These are phyloP conservation scores for Pascua sp. DNA, from an alignment of 1,284 basidiomycete genomes.

Conservation along the genomic window DNA sequence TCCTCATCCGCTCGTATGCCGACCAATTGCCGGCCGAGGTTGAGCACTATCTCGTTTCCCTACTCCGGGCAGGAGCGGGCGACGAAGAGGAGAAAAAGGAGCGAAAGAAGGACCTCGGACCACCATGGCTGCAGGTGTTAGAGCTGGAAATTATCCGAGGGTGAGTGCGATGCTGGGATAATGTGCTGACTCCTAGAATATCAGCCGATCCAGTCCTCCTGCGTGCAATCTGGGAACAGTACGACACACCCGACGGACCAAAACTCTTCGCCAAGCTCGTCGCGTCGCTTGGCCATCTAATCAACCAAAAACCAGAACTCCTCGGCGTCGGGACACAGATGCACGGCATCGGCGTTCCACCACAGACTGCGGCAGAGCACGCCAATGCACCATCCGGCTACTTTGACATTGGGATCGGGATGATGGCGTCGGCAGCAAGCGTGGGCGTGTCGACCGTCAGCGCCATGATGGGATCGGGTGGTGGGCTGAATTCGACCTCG, in stretches of 20 bases:
- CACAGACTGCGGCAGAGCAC: constrained; percentile 10
- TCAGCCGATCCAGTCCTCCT: constrained; percentile 80
- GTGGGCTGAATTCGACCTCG: constrained; percentile 67
- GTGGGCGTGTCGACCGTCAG: constrained; percentile 67
- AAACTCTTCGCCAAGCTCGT: constrained; percentile 77
- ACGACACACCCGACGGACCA: constrained; percentile 60
- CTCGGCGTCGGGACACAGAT: constrained; percentile 76
- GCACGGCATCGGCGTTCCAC: constrained; percentile 65
- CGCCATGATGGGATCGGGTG: constrained; percentile 63
- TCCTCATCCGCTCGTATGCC: constrained; percentile 88
- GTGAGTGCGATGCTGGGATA: too few species aligned
- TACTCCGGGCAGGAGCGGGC: constrained; percentile 73
- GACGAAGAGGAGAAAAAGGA: constrained; percentile 52
- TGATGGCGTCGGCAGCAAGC: constrained; percentile 76
- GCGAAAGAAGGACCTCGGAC: constrained; percentile 35
- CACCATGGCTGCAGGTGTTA: constrained; percentile 82
- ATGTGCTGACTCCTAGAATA: constrained; percentile 40
- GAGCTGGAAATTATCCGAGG: constrained; percentile 89
- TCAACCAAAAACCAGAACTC: constrained; percentile 79
- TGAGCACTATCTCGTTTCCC: constrained; percentile 76
- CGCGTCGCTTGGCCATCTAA: constrained; percentile 71
- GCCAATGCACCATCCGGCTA: constrained; percentile 37
- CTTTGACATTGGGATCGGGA: constrained; percentile 70
- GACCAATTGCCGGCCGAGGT: constrained; percentile 72
- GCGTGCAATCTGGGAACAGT: constrained; percentile 73